Evolutionary conservation across 164 flowering plant species (phyloP), one percentile per base, ranked within the genome.

Genomic region (Annona cherimola): DNA sequence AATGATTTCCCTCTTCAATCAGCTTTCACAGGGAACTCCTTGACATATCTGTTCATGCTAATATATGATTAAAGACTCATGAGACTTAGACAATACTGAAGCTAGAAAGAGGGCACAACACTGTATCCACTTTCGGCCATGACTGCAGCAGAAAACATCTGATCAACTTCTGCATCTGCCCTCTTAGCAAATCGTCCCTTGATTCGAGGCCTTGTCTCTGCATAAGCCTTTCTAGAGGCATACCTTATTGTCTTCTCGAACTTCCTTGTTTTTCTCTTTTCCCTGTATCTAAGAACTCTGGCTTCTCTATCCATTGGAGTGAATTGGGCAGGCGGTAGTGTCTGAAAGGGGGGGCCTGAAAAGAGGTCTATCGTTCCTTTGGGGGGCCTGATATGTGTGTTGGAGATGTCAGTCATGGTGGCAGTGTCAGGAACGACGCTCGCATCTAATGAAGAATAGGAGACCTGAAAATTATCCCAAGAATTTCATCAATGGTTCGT

Each of bases 241-340:
- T 94, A 94, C 78, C 98, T 82, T 35, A 94, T 88, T 63, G 93
- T 94, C 86, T 94, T 94, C 84, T 92, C 96, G 63, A 94, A 94
- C 74, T 90, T 94, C 57, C 98, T 84, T 3, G 78, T 86, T 80
- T 92, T 92, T 82, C 86, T 88, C 78, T 94, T 94, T 83, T 92
- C 96, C 73, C 88, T 86, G 80, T 94, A 92, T 74, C 98, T 80
- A 9, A 92, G 82, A 61, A 94, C 97, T 70, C 93, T 81, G 41
- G 94, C 97, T 75, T 90, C 93, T 75, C 97, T 81, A 74, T 92
- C 97, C 84, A 85, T 71, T 7, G 90, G 90, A 63, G 79, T 72
- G 20, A 84, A 86, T 41, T 83, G 93, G 20, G 84, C 45, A 9
- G 87, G 82, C 35, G 35, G 35, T 3, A 50, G 9, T 76, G 86